Evolutionary conservation across 306 rosid genomes (phyloP).

Genomic region (Prunus fruticosa): DNA sequence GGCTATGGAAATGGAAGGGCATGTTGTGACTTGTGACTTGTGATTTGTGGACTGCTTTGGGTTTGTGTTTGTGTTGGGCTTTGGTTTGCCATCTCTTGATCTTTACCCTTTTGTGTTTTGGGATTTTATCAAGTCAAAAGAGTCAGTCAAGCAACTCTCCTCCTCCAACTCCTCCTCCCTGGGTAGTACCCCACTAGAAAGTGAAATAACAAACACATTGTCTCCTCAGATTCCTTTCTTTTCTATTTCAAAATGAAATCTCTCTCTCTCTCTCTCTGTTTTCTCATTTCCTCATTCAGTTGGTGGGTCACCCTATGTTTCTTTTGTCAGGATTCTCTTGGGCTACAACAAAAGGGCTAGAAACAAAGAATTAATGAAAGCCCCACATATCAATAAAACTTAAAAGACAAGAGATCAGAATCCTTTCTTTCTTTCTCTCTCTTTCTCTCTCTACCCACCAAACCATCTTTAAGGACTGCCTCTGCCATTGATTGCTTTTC

Average conservation of each 20-base stretch:
- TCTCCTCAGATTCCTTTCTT: conserved; percentile 87
- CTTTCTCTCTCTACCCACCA: conserved; percentile 14
- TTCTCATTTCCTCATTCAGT: conserved; percentile 58
- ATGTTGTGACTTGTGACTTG: conserved; percentile 6
- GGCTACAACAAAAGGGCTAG: conserved; percentile 43
- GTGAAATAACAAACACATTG: conserved; percentile 71
- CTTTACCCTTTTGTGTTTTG: conserved; percentile 22
- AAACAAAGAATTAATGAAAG: conserved; percentile 41
- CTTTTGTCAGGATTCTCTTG: conserved; percentile 91
- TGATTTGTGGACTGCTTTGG: conserved; percentile 16
- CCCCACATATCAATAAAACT: conserved; percentile 36
- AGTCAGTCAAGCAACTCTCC: conserved; percentile 57
- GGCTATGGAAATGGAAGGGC: conserved; percentile 15
- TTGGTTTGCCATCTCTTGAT: not conserved
- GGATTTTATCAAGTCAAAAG: conserved; percentile 51
- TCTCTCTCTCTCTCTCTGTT: conserved; percentile 27
- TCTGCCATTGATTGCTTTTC: conserved; percentile 16
- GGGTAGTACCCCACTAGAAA: conserved; percentile 61
- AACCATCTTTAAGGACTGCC: conserved; percentile 36
- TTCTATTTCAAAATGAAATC: conserved; percentile 35
- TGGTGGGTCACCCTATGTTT: conserved; percentile 87
- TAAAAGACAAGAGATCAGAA: conserved; percentile 37
- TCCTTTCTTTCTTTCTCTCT: conserved; percentile 13
- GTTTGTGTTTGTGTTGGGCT: conserved; percentile 1
- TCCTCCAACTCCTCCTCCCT: conserved; percentile 16